Conservation (phyloP, 257 asterid species). For the Verbascum thapsus region DNA sequence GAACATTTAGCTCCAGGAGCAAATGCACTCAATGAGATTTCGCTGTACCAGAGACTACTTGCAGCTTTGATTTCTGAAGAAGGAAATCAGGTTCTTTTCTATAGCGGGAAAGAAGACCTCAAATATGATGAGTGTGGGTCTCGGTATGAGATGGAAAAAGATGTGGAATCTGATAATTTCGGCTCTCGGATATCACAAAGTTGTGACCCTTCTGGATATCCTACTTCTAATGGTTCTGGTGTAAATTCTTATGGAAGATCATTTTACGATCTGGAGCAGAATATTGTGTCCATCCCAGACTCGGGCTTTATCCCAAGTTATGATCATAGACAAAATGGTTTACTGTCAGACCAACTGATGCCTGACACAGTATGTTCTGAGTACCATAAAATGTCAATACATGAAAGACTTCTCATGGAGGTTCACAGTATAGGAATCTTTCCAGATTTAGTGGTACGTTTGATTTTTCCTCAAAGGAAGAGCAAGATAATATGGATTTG, state of each 20-base stretch:
- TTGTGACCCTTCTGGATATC: conserved; percentile 47
- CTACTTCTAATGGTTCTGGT: conserved; percentile 55
- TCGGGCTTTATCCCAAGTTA: conserved; percentile 40
- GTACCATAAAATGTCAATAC: conserved; percentile 57
- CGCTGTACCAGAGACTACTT: conserved; percentile 77
- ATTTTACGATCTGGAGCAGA: conserved; percentile 50
- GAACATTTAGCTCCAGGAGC: conserved; percentile 49
- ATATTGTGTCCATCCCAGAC: conserved; percentile 38
- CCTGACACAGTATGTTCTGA: conserved; percentile 55
- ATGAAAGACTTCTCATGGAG: conserved; percentile 78
- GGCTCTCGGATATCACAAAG: conserved; percentile 43
- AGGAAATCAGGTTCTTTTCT: conserved; percentile 47
- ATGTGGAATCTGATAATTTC: conserved; percentile 46
- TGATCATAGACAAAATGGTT: conserved; percentile 49
- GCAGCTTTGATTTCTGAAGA: conserved; percentile 87
- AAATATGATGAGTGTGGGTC: conserved; percentile 49
- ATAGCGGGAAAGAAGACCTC: conserved; percentile 49
- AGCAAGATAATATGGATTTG: conserved; percentile 15
- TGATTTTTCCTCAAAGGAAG: conserved; percentile 25
- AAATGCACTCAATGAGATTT: conserved; percentile 47
- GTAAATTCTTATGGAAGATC: conserved; percentile 47
- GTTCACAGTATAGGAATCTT: conserved; percentile 76
- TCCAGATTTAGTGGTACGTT: conserved; percentile 77
- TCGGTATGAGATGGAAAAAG: conserved; percentile 55
- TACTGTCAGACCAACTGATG: conserved; percentile 45